Evolutionary conservation across 1,284 basidiomycete genomes (phyloP), one percentile per base, ranked within the genome.

Genomic region (Malassezia yamatoensis): DNA sequence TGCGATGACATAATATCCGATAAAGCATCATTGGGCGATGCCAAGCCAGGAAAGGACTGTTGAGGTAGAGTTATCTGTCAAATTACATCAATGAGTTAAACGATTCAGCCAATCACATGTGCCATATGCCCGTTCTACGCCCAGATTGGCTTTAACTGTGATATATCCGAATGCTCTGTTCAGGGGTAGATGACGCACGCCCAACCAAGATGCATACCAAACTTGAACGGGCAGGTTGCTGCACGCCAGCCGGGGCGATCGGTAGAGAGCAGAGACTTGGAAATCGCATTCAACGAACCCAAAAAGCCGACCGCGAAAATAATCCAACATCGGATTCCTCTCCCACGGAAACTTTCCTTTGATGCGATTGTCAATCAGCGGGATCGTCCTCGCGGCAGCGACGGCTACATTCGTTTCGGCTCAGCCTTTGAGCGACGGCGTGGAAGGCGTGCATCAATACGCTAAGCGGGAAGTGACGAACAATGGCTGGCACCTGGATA

Each of bases 401-500:
- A 9, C 43, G 16, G 43, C 43, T 11, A 16, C 43, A 34, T 9
- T 11, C 11, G 24, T 18, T 13, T 15, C 43, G 9, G 43, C 43
- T 24, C 43, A 45, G 43, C 43, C 43, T 9, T 45, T 18, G 7
- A 16, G 9, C 24, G 18, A 29, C 43, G 5, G 4, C 12, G 16
- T n/a, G 15, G 43, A 45, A 34, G 24, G 29, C 18, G 43, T 45
- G 15, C 43, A 45, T 34, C n/a, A 16, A 18, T 45, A 32, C 43
- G 24, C 43, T 18, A 45, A 45, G 20, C 43, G 43, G 9, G 15
- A 34, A 24, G 39, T 60, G 21, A 59, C 59, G 39, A 29, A 42
- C 35, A 51, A 60, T 21, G 52, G 63, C 10, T 43, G 57, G 38
- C 39, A 45, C 5, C 53, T 68, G 37, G 46, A 51, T 16, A 47